phyloP scores from a whole-genome alignment of 1,284 basidiomycete genomes.

The Heliocybe sulcata region DNA sequence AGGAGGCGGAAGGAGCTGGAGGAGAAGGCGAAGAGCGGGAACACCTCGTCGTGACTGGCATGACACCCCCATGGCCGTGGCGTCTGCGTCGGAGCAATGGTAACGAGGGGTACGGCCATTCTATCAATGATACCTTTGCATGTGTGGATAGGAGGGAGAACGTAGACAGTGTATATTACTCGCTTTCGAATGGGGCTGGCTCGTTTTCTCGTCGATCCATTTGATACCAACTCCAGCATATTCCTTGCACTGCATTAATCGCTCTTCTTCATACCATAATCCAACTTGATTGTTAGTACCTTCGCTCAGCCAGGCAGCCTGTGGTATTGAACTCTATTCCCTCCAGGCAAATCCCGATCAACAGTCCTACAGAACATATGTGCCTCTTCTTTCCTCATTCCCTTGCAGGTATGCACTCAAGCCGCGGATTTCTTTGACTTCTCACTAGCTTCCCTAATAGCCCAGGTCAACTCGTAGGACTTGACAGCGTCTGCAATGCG shows the following conservation, averaged over 20 bases:
- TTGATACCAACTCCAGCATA: conserved; percentile 1
- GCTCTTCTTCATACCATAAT: background rate
- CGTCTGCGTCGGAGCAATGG: background rate
- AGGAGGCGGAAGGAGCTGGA: conserved; percentile 50
- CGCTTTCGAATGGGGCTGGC: background rate
- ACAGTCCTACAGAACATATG: background rate
- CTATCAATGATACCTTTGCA: background rate
- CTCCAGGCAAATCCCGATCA: background rate
- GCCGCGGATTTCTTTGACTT: conserved; percentile 19
- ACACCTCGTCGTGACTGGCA: background rate
- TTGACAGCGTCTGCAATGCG: conserved; percentile 67
- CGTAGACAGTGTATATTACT: background rate
- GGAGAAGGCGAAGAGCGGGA: conserved; percentile 17
- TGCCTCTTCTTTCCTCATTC: background rate
- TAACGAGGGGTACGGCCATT: background rate
- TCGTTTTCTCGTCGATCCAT: background rate
- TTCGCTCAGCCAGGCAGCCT: background rate
- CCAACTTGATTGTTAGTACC: no score
- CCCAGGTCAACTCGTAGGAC: conserved; percentile 86
- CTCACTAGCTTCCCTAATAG: conserved; percentile 76
- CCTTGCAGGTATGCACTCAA: background rate
- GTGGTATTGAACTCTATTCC: background rate
- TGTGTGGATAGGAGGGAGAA: background rate
- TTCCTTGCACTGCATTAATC: background rate
- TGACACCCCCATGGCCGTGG: no score